Evolutionary conservation across 179 eudicot genomes (phyloP), one percentile per base, ranked within the genome.

Genomic region (Monotropa hypopitys): DNA sequence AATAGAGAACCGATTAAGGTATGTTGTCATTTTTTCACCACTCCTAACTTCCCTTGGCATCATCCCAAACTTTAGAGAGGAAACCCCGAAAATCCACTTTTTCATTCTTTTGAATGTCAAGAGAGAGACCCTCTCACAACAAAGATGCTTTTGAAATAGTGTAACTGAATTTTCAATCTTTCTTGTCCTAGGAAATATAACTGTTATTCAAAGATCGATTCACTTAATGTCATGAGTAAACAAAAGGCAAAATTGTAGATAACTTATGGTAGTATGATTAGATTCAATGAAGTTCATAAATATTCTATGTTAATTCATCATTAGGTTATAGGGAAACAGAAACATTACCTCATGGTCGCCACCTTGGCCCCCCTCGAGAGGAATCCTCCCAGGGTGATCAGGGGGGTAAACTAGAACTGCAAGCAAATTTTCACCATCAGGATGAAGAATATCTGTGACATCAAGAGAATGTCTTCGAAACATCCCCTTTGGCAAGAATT

Each of bases 351-450:
- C 96, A 73, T 95, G 99, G 86, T 95, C 99, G 79, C 99, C 99
- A 59, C 99, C 99, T 85, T 95, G 99, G 62, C 99, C 99, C 38
- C 99, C 99, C 53, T 87, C 61, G 18, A 91, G 84, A 35, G 98
- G 99, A 68, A 95, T 95, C 76, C 21, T 87, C 32, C 99, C 99
- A 61, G 99, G 99, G 81, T 95, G 93, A 83, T 95, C 99, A 83
- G 99, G 99, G 83, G 99, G 99, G 78, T 93, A 80, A 87, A 95
- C 92, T 54, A 95, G 80, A 79, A 95, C 98, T 74, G 98, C 99
- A 76, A 95, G 87, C 77, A 91, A 80, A 82, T 95, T 95, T 77
- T 87, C 86, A 77, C 96, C 92, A 73, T 83, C 85, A 67, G 97
- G 88, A 82, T 87, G 85, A 59, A 95, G 79, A 76, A 89, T 75